Evolutionary conservation across 2,329 filamentous ascomycete genomes (phyloP), one percentile per base, ranked within the genome.

Genomic region (Colletotrichum sp.): DNA sequence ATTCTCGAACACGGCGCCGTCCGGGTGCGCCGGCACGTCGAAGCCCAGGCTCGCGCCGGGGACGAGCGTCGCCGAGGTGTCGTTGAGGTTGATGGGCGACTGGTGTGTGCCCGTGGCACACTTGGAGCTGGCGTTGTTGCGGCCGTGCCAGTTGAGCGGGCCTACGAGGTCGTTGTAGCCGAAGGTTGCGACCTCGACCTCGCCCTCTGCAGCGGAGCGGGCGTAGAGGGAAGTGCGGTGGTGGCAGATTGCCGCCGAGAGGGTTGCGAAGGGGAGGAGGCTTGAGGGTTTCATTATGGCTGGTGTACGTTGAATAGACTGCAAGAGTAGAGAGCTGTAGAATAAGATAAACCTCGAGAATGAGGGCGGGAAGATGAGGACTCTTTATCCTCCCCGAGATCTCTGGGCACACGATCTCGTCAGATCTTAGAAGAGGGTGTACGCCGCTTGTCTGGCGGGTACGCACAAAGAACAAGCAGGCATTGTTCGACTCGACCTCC

Each of bases 11-110:
- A 85, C 85, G 60, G 86, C 84, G 6, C 83, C 86, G 62, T 80
- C 76, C 26, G 79, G 80, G 18, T 81, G 77, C 78, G 79, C 82
- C 26, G 86, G 83, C 59, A 91, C 83, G 57, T 83, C 76, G 78
- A 84, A 78, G 1, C 76, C 66, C 18, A 89, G 80, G 16, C 79
- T 78, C 2, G 79, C 78, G 70, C 86, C 85, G 77, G 79, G 69
- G 1, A 78, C 78, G 2, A 77, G 65, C 6, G 65, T 78, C 57
- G 75, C 73, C 57, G 78, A 77, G 49, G 49, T 68, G 9, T 80
- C 75, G 26, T 80, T 83, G 77, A 92, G 82, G 80, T 91, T 88
- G 81, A 92, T 91, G 69, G 91, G 91, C 1, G 90, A 92, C 81
- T 92, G 91, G 68, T 85, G 82, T 16, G 78, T 85, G 44, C 91